These are phyloP conservation scores for Suhomyces panamericanus DNA, from an alignment of 1,139 yeast species.

Conservation along the genomic window DNA sequence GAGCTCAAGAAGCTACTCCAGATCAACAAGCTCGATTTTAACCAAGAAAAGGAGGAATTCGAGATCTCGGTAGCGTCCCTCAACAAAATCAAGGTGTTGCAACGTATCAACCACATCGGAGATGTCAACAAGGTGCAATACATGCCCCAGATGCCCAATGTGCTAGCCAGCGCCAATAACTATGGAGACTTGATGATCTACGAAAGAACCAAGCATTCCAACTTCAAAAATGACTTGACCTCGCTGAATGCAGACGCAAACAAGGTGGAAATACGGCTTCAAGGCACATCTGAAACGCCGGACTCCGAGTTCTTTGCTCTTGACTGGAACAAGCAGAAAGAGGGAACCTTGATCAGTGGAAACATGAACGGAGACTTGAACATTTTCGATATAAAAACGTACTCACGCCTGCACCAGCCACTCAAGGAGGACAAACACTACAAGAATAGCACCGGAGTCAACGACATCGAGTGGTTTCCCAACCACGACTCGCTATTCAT, in stretches of 20 bases:
- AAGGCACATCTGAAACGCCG: slow-evolving; percentile 7
- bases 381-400: slow-evolving; percentile 35
- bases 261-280: slow-evolving; percentile 33
- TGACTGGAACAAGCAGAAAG: slow-evolving; percentile 46
- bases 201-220: slow-evolving; percentile 55
- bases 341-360: slow-evolving; percentile 38
- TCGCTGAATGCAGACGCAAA: slow-evolving; percentile 30
- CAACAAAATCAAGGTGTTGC: slow-evolving; percentile 34
- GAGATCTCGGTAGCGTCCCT: slow-evolving; percentile 29
- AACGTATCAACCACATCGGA: slow-evolving; percentile 45
- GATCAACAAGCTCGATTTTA: slow-evolving; percentile 37
- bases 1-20: slow-evolving; percentile 32
- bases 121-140: slow-evolving; percentile 44
- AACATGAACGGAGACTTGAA: slow-evolving; percentile 38
- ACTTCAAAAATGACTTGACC: slow-evolving; percentile 33
- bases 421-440: slow-evolving; percentile 6
- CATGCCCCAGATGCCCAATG: slow-evolving; percentile 49
- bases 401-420: slow-evolving; percentile 8
- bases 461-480: slow-evolving; percentile 62
- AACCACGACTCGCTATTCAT: slow-evolving; percentile 58
- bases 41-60: slow-evolving; percentile 44
- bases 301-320: slow-evolving; percentile 40
- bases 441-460: slow-evolving; percentile 41
- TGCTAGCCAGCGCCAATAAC: slow-evolving; percentile 44
- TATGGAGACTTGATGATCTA: slow-evolving; percentile 44